A percentile compares a stretch with the other conserved stretches of the same genome.
Conservation (phyloP, 345 rosid genomes). For the Moricandia moricandioides region DNA sequence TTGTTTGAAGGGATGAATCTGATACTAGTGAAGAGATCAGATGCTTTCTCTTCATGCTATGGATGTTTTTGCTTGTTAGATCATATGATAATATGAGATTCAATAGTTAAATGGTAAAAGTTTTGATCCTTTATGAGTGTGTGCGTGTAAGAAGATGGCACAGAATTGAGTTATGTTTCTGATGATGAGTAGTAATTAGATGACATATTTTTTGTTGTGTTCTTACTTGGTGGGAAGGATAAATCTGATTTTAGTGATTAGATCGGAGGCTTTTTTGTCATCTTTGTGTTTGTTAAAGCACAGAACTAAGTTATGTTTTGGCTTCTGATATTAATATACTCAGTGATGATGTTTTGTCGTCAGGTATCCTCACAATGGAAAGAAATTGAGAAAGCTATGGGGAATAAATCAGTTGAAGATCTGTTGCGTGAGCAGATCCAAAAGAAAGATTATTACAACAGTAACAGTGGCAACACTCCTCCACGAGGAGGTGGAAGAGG, state of each 20-base stretch:
- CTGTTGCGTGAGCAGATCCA: constrained; percentile 52
- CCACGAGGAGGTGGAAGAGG: constrained; percentile 40
- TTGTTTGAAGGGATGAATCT: background rate
- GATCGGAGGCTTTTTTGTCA: constrained; percentile 15
- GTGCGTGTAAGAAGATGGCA: background rate
- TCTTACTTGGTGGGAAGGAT: background rate
- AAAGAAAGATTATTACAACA: constrained; percentile 43
- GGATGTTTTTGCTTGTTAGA: background rate
- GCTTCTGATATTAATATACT: background rate
- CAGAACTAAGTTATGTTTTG: background rate
- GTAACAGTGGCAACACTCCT: constrained; percentile 42
- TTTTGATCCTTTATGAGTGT: background rate
- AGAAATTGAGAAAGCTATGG: constrained; percentile 43
- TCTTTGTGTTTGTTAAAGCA: background rate
- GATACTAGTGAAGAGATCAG: background rate
- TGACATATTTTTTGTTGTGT: background rate
- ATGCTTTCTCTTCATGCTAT: background rate
- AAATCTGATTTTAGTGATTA: constrained; percentile 28
- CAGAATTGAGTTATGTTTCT: constrained; percentile 4
- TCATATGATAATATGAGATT: background rate
- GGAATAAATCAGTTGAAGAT: constrained; percentile 51
- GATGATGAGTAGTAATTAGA: background rate
- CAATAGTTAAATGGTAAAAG: background rate
- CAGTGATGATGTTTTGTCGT: background rate
- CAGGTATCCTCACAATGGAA: constrained; percentile 56